Percentiles rank a stretch among this genome's conserved stretches.
These are phyloP conservation scores for Lentinula detonsa DNA, from an alignment of 768 basidiomycete species.

Conservation along the genomic window DNA sequence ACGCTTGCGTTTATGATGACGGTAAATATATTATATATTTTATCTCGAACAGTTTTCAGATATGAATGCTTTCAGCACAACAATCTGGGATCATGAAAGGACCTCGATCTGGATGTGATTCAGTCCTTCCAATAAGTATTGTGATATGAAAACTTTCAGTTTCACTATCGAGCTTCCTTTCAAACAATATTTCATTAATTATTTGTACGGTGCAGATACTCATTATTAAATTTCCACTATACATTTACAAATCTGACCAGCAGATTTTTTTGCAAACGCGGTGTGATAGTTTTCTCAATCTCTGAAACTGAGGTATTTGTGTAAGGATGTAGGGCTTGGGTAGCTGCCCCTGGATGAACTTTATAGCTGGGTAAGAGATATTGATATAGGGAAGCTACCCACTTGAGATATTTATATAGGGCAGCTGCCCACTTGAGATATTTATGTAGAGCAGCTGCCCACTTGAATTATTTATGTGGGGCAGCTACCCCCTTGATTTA, in stretches of 20 bases:
- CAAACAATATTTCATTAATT: background rate
- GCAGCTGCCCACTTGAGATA: no score
- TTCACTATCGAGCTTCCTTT: background rate
- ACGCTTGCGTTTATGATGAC: background rate
- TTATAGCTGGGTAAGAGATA: no score
- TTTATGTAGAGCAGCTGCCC: no score
- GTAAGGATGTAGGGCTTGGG: no score
- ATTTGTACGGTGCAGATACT: background rate
- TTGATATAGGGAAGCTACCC: no score
- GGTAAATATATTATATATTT: background rate
- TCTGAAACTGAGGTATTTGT: no score
- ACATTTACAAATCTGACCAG: background rate
- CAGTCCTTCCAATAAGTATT: background rate
- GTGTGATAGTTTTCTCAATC: no score
- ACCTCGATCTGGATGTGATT: background rate
- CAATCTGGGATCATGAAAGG: background rate
- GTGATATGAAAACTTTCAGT: background rate
- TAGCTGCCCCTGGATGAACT: no score
- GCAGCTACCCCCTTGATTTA: no score
- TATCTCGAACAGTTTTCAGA: background rate
- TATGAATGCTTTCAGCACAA: background rate
- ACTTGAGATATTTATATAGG: no score
- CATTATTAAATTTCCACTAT: background rate
- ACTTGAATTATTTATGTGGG: no score
- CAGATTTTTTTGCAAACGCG: background rate